Evolutionary conservation across 331 rosid species (phyloP).

Genomic region (Dryas integrifolia): DNA sequence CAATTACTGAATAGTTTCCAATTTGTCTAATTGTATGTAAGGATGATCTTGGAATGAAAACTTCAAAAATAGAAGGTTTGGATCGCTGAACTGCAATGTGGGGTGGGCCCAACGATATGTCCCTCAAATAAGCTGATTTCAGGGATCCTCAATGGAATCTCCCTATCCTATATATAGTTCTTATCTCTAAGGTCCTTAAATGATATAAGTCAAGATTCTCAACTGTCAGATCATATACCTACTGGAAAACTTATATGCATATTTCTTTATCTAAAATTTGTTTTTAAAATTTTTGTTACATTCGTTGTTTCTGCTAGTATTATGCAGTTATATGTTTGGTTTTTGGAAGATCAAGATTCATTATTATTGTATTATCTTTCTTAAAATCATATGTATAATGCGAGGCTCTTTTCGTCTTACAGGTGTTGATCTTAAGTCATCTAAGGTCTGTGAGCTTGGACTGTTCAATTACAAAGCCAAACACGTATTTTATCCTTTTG

Average conservation of each 20-base stretch:
- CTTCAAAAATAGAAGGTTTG: no score
- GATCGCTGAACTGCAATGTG: background rate
- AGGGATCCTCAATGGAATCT: no score
- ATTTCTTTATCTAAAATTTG: background rate
- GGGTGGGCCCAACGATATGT: no score
- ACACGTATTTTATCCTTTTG: conserved; percentile 62
- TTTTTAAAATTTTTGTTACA: background rate
- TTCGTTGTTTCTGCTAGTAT: background rate
- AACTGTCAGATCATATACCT: no score
- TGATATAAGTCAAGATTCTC: background rate
- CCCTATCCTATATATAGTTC: no score
- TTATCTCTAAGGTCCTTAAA: background rate
- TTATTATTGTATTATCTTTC: background rate
- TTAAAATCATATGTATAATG: background rate
- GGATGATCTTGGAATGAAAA: no score
- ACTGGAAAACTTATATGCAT: no score
- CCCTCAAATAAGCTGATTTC: no score
- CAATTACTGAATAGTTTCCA: no score
- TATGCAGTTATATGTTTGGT: background rate
- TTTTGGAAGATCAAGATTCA: background rate
- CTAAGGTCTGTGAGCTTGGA: conserved; percentile 88
- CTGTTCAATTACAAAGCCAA: conserved; percentile 73
- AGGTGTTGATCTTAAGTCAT: conserved; percentile 94
- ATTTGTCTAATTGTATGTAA: no score
- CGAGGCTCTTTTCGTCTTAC: conserved; percentile 27